These are phyloP conservation scores for Fusarium liriodendri DNA, from an alignment of 2,329 filamentous ascomycete genomes.

Conservation along the genomic window DNA sequence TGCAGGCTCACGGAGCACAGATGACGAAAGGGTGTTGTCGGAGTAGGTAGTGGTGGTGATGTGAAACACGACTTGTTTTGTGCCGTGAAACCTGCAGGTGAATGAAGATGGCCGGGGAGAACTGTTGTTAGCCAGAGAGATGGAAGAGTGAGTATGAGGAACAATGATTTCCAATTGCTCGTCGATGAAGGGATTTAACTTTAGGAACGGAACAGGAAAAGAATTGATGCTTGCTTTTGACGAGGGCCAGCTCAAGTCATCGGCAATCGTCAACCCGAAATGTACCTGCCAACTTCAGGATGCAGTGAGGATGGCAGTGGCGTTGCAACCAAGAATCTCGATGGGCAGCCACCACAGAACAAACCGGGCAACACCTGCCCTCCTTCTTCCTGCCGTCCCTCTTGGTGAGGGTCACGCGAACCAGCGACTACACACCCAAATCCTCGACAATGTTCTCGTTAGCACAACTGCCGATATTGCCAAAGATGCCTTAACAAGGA, in stretches of 20 bases:
- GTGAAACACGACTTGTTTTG: constrained; percentile 27
- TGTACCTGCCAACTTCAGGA: neutral
- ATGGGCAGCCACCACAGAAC: constrained; percentile 14
- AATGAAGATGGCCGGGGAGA: neutral
- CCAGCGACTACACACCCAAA: neutral
- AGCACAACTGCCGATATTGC: neutral
- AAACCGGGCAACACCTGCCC: constrained; percentile 1
- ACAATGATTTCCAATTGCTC: neutral
- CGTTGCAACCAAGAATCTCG: constrained; percentile 15
- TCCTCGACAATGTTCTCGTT: neutral
- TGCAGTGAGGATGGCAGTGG: neutral
- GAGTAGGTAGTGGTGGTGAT: constrained; percentile 2
- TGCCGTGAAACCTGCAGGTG: constrained; percentile 21
- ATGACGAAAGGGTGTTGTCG: neutral
- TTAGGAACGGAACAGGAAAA: neutral
- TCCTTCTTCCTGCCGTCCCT: neutral
- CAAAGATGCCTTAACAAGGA: neutral
- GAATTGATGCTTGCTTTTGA: neutral
- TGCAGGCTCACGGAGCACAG: neutral
- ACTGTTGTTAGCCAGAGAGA: neutral
- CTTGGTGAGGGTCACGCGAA: constrained; percentile 1
- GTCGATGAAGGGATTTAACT: neutral
- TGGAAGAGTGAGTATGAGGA: neutral
- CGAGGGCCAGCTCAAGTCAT: neutral
- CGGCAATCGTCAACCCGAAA: neutral